phyloP scores from a whole-genome alignment of 305 asterid genomes.

The Solanum hybrid region DNA sequence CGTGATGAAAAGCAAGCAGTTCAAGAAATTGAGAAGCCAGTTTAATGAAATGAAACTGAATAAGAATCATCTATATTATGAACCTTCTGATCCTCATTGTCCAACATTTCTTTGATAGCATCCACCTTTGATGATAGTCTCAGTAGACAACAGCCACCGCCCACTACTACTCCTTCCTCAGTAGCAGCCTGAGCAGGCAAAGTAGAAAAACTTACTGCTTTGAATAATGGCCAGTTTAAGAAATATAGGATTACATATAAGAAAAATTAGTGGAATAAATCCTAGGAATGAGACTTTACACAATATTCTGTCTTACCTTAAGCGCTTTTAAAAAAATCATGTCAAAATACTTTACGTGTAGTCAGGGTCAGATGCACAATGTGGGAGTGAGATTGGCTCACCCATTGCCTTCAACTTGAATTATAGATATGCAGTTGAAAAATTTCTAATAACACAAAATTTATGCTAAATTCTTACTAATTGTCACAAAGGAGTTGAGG shows the following conservation, averaged over 20 bases:
- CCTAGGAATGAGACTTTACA: neutral
- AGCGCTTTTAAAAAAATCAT: neutral
- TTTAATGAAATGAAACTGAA: neutral
- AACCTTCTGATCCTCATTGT: slow-evolving; percentile 70
- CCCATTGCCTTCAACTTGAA: neutral
- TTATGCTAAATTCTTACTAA: neutral
- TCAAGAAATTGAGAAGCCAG: neutral
- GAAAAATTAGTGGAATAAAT: neutral
- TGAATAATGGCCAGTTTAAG: too few species aligned
- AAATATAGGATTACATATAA: too few species aligned
- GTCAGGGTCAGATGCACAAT: neutral
- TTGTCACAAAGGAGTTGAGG: neutral
- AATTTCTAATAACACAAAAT: neutral
- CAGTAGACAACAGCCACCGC: slow-evolving; percentile 75
- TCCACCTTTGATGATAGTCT: slow-evolving; percentile 56
- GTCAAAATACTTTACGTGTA: neutral
- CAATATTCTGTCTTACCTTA: neutral
- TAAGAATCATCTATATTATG: neutral
- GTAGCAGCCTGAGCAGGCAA: slow-evolving; percentile 48
- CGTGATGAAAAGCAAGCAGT: neutral
- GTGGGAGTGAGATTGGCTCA: neutral
- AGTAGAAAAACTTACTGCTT: neutral
- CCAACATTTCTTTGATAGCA: slow-evolving; percentile 36
- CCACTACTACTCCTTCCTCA: slow-evolving; percentile 83
- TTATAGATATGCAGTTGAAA: neutral